These are phyloP conservation scores for Astrephomene gubernaculifera DNA, from an alignment of 139 green algal genomes.

Conservation along the genomic window DNA sequence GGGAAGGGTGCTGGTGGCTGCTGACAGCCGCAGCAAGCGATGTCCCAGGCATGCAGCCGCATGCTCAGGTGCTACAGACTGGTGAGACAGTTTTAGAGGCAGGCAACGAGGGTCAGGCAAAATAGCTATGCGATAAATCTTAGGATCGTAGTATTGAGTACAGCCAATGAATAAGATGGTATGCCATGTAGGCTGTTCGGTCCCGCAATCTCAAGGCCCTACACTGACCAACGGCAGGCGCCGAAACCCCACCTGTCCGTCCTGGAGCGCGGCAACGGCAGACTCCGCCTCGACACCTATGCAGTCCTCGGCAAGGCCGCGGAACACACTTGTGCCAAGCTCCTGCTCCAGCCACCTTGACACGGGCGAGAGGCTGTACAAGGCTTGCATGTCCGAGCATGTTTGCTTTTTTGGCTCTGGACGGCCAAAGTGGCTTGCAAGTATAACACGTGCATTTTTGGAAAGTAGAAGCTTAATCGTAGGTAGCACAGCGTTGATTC, in stretches of 20 bases:
- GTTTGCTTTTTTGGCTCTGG: constrained; percentile 47
- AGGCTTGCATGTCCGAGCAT: constrained; percentile 11
- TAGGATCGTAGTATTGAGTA: too few relatives aligned
- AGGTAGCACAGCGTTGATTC: constrained; percentile 66
- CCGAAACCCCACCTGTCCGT: constrained; percentile 59
- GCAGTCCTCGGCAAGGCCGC: constrained; percentile 51
- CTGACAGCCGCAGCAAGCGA: too few relatives aligned
- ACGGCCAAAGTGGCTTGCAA: constrained; percentile 58
- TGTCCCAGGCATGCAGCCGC: too few relatives aligned
- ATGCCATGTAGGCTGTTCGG: too few relatives aligned
- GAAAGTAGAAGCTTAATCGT: constrained; percentile 61
- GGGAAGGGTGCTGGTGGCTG: too few relatives aligned
- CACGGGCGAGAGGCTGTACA: constrained; percentile 44
- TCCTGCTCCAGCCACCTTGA: constrained; percentile 6
- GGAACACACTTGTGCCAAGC: constrained; percentile 44
- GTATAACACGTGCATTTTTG: constrained; percentile 40
- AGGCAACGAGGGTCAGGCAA: too few relatives aligned
- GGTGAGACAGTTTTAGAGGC: too few relatives aligned
- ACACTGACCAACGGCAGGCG: too few relatives aligned
- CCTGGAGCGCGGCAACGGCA: constrained; percentile 29
- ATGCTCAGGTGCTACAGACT: too few relatives aligned
- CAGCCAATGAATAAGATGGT: too few relatives aligned
- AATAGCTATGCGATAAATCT: too few relatives aligned
- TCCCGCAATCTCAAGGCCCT: too few relatives aligned
- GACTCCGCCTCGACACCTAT: constrained; percentile 43